Percentiles rank a stretch among this genome's conserved stretches.
Conservation (phyloP, 1,284 basidiomycete genomes). For the Thecaphora thlaspeos region DNA sequence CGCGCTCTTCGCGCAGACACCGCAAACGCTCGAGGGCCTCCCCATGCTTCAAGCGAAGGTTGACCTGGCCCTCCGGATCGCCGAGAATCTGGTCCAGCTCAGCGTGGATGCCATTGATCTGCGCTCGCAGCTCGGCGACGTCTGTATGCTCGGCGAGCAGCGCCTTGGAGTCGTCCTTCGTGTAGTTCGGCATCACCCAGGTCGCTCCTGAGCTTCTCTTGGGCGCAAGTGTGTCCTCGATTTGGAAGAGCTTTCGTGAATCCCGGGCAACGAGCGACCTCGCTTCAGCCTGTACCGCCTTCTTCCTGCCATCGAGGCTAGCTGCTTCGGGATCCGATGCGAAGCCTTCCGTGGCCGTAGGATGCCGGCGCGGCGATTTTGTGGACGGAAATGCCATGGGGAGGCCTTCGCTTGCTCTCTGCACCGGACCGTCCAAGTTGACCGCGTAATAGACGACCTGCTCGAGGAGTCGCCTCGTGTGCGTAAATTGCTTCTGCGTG, state of each 20-base stretch:
- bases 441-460: slow-evolving; percentile 22
- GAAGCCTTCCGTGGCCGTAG: slow-evolving; percentile 9
- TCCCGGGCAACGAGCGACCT: neutral
- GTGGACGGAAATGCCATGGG: neutral
- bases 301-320: neutral
- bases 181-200: slow-evolving; percentile 39
- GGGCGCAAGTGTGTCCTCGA: slow-evolving; percentile 20
- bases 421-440: slow-evolving; percentile 4
- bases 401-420: neutral
- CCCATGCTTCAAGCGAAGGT: slow-evolving; percentile 18
- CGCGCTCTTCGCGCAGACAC: slow-evolving; percentile 7
- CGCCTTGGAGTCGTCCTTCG: slow-evolving; percentile 12
- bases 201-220: slow-evolving; percentile 37
- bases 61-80: slow-evolving; percentile 1
- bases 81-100: slow-evolving; percentile 6
- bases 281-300: neutral
- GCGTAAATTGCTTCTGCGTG: neutral
- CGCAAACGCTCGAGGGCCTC: slow-evolving; percentile 5
- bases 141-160: slow-evolving; percentile 15
- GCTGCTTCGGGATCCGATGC: slow-evolving; percentile 29
- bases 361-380: neutral
- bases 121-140: slow-evolving; percentile 4
- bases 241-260: slow-evolving; percentile 22
- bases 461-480: slow-evolving; percentile 15
- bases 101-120: slow-evolving; percentile 3